Evolutionary conservation across 129 eudicot species (phyloP).

Genomic region (Heracleum sosnowskyi): DNA sequence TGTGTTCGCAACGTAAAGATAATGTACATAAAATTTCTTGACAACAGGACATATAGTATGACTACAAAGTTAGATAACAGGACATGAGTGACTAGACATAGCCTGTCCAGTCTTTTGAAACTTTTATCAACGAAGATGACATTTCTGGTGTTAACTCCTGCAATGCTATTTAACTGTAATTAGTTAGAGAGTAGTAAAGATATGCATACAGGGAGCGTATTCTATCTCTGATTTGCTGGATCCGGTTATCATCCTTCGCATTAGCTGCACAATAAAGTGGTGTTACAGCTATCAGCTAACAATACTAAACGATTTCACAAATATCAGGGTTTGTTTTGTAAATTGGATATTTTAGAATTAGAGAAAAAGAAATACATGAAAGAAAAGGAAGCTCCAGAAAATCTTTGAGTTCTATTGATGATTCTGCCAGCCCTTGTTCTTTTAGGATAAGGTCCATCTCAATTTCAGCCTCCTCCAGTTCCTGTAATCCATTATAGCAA

Average conservation of each 20-base stretch:
- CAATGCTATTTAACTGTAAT: not conserved
- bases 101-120: not conserved
- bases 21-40: no score
- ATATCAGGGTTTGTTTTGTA: not conserved
- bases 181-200: not conserved
- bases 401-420: slow-evolving; percentile 40
- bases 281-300: slow-evolving; percentile 8
- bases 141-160: not conserved
- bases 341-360: slow-evolving; percentile 3
- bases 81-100: not conserved
- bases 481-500: slow-evolving; percentile 37
- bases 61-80: not conserved
- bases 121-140: not conserved
- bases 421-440: slow-evolving; percentile 36
- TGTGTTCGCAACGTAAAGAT: no score
- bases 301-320: not conserved
- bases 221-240: slow-evolving; percentile 69
- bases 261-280: slow-evolving; percentile 33
- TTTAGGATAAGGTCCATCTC: slow-evolving; percentile 74
- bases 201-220: slow-evolving; percentile 60
- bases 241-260: slow-evolving; percentile 54
- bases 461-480: slow-evolving; percentile 85
- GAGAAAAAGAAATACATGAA: slow-evolving; percentile 32
- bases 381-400: slow-evolving; percentile 44
- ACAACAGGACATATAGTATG: not conserved